Conservation (phyloP, 257 asterid species). For the Fraxinus excelsior region DNA sequence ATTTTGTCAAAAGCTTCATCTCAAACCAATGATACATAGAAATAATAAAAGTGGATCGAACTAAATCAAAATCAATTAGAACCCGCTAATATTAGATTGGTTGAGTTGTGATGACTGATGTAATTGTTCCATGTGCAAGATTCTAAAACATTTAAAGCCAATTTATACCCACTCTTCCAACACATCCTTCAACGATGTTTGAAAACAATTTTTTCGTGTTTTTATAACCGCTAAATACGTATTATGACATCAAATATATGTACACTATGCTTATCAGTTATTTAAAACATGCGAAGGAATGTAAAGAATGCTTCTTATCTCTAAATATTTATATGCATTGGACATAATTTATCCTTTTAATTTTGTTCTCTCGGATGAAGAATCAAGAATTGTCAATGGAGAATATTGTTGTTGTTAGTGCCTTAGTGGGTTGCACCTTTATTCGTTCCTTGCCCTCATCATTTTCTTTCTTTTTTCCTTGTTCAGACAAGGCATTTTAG, state of each 20-base stretch:
- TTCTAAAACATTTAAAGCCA: neutral
- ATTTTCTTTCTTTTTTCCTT: constrained; percentile 15
- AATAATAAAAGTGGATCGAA: neutral
- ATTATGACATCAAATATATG: neutral
- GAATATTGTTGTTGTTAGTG: constrained; percentile 24
- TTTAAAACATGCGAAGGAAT: too few species aligned
- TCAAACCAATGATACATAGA: too few species aligned
- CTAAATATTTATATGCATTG: neutral
- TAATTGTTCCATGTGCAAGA: neutral
- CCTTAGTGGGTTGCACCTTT: constrained; percentile 24
- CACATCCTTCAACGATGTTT: too few species aligned
- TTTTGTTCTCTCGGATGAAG: neutral
- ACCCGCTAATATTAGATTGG: too few species aligned
- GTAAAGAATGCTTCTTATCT: constrained; percentile 2
- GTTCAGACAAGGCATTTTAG: neutral
- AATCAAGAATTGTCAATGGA: constrained; percentile 1
- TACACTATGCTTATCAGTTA: neutral
- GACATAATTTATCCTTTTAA: neutral
- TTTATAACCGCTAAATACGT: neutral
- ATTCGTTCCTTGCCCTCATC: constrained; percentile 29
- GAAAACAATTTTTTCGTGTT: neutral
- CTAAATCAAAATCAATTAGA: neutral
- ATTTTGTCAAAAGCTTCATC: neutral
- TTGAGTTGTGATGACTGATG: neutral
- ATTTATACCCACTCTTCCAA: too few species aligned